Conservation (phyloP, 805 yeast genomes). For the Naumovozyma baii region DNA sequence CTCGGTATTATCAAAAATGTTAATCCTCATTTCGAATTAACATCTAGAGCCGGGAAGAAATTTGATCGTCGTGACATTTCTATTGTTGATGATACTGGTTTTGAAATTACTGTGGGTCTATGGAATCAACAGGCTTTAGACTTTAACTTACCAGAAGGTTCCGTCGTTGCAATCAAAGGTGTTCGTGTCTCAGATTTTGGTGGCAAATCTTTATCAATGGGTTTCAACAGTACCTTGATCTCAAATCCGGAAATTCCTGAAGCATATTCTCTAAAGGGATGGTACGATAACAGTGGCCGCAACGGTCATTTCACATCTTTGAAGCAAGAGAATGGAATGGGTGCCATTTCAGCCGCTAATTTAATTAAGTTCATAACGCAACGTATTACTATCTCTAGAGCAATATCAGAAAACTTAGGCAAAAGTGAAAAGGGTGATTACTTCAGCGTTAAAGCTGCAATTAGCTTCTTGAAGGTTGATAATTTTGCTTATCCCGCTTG, state of each 20-base stretch:
- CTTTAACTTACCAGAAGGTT: constrained; percentile 61
- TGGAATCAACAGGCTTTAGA: constrained; percentile 87
- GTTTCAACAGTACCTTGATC: constrained; percentile 64
- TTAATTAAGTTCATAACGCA: constrained; percentile 38
- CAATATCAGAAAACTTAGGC: constrained; percentile 61
- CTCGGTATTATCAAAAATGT: constrained; percentile 78
- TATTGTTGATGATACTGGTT: constrained; percentile 76
- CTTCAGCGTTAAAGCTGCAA: constrained; percentile 64
- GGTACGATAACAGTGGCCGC: constrained; percentile 82
- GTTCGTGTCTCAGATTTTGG: constrained; percentile 81
- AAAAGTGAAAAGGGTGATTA: constrained; percentile 70
- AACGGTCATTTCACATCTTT: constrained; percentile 51
- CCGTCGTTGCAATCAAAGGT: constrained; percentile 88
- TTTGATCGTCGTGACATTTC: constrained; percentile 85
- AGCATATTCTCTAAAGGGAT: constrained; percentile 81
- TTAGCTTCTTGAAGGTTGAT: constrained; percentile 62
- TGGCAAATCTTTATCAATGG: constrained; percentile 74
- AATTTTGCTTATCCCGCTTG: constrained; percentile 89
- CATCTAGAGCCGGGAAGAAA: constrained; percentile 84
- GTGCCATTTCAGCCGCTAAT: constrained; percentile 25
- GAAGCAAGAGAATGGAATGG: constrained; percentile 40
- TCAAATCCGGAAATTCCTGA: constrained; percentile 85
- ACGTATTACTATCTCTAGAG: constrained; percentile 58
- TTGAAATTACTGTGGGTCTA: constrained; percentile 67
- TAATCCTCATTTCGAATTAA: constrained; percentile 64